Conservation (phyloP, 78 protist genomes). For the Speleostelium caveatum region DNA sequence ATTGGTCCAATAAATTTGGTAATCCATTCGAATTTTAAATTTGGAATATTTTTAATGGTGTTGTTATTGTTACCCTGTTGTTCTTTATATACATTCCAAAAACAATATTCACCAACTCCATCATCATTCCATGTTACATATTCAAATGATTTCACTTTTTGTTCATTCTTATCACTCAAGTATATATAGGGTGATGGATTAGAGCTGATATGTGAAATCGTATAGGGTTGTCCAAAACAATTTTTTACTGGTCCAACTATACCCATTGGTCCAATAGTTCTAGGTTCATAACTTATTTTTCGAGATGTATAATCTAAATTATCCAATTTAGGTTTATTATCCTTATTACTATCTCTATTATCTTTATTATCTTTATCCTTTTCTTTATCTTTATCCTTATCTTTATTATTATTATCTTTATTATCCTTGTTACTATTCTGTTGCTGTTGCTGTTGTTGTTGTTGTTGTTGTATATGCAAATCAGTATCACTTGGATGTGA, state of each 20-base stretch:
- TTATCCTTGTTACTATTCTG: not conserved
- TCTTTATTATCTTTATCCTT: not conserved
- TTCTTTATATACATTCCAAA: conserved; percentile 40
- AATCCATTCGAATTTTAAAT: conserved; percentile 59
- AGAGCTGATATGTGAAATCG: conserved; percentile 47
- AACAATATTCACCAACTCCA: conserved; percentile 68
- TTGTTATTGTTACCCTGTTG: not conserved
- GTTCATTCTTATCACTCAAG: not conserved
- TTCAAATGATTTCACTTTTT: conserved; percentile 38
- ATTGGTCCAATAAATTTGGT: conserved; percentile 37
- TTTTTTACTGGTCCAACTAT: conserved; percentile 71
- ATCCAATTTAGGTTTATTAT: not conserved
- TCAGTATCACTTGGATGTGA: not conserved
- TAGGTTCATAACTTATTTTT: conserved; percentile 37
- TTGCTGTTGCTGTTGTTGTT: not conserved
- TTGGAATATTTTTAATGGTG: conserved; percentile 35
- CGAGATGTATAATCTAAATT: not conserved
- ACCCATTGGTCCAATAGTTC: conserved; percentile 65
- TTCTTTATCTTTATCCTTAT: not conserved
- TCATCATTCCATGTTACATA: conserved; percentile 76
- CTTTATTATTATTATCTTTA: not conserved
- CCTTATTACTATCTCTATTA: not conserved
- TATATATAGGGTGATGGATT: conserved; percentile 21
- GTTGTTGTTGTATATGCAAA: not conserved
- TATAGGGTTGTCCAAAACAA: conserved; percentile 23